phyloP scores from a whole-genome alignment of 1,284 basidiomycete species.

The Apiotrichum laibachii region DNA sequence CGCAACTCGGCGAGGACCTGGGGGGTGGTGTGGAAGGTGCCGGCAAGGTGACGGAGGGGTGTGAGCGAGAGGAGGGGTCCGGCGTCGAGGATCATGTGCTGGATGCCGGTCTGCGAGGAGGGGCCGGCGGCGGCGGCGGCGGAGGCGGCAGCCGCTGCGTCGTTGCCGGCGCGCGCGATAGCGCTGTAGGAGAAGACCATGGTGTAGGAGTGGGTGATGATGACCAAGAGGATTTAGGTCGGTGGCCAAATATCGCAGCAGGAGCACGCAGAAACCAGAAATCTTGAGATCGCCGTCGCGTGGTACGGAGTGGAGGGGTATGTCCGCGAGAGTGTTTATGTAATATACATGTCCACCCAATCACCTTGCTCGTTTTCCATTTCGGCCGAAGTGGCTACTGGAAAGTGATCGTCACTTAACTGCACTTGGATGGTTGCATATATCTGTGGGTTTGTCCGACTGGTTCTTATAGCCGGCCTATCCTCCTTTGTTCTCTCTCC shows the following conservation, averaged over 20 bases:
- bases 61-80: conserved; percentile 83
- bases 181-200: conserved; percentile 22
- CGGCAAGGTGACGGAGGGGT: conserved; percentile 77
- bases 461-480: background rate
- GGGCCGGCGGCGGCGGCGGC: background rate
- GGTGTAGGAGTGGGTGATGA: background rate
- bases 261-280: background rate
- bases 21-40: conserved; percentile 78
- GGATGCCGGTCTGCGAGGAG: conserved; percentile 51
- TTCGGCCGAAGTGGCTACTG: background rate
- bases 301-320: background rate
- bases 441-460: background rate
- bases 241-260: too few species aligned
- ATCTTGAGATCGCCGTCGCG: conserved; percentile 5
- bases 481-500: background rate
- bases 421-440: background rate
- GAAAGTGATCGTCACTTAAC: background rate
- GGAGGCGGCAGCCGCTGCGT: background rate
- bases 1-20: conserved; percentile 85
- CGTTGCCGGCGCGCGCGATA: conserved; percentile 8
- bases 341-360: background rate
- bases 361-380: background rate
- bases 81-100: conserved; percentile 82
- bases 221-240: too few species aligned
- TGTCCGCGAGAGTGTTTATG: background rate